Base-by-base conservation (phyloP, 225 moss, liverwort and hornwort species). In the Asterella californica region DNA sequence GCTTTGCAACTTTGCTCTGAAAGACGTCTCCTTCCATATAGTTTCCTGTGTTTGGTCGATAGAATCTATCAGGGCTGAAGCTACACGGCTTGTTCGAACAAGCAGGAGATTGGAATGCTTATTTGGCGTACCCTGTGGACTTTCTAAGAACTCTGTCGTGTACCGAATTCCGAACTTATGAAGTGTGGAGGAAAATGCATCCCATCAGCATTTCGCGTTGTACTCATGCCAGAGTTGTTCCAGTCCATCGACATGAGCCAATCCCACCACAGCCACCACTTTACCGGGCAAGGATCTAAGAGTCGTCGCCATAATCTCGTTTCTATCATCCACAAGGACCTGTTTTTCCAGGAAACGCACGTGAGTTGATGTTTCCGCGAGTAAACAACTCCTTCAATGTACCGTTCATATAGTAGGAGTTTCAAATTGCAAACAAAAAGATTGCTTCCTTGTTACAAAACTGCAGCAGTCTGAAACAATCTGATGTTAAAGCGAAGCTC, bases 221-320 rank as follows among this genome's bases (percentile, higher is more conserved):
- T 86, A 86, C 66, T 87, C 68, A 10, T 87, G 88, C 88, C 90
- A 90, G 1, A 90, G 77, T 84, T 88, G 85, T 67, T 90, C 88
- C 54, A 90, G 83, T 7, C 90, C 90, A 81, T 90, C 88, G 69
- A 90, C 80, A 66, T 90, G 90, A 67, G 85, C 85, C 45, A 90
- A 78, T 42, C 88, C 90, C 19, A 90, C 90, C 0, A 88, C 90
- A 15, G 85, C 90, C 18, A 90, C 88, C 29, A 88, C 87, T 57
- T 87, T 88, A 36, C 88, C 88, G 29, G 78, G 80, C 75, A 90
- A 74, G 38, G 82, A 86, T n/a, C 88, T 68, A 48, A 88, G 66
- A 1, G 83, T 80, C 54, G 87, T 83, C 4, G 79, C 83, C 90
- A 90, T 90, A 1, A 79, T 81, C 52, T 88, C 87, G 37, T 90